Base-by-base conservation (phyloP, 441 rosid genomes). In the Populus hybrid region DNA sequence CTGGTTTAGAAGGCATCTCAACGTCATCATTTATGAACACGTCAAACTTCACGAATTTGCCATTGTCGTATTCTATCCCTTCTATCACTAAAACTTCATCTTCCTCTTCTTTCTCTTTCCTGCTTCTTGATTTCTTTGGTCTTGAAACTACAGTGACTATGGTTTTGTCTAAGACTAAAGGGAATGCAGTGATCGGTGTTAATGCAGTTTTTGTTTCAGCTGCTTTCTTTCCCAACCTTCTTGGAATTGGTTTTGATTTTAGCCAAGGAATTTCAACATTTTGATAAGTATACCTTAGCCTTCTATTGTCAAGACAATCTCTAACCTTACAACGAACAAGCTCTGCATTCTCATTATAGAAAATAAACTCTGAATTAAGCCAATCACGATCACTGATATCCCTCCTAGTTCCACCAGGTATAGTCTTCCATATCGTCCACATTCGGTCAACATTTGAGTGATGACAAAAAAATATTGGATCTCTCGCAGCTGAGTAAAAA, bases 401-500 rank as follows among this genome's bases (percentile, higher is more conserved):
- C 86, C 87, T 26, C 85, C 90, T 20, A 90, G 42, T 0, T 3
- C 20, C 56, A 2, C 56, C 56, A 14, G 56, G 56, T 45, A 45
- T 45, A 45, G 84, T 81, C 68, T 86, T 89, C 92, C 94, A 89
- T n/a, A 90, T 2, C 14, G 80, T 74, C 92, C 94, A 88, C 86
- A 84, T 80, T 4, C 91, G 86, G 64, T 90, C 94, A 0, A 89
- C 74, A 16, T 90, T 90, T 3, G 88, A 66, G 77, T 90, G 92
- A 76, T 89, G 92, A 53, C 85, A 75, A 20, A 66, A 89, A 76
- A 90, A 90, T 72, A 90, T 81, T 1, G 92, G 92, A 61, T 90
- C 94, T 69, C 92, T 86, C 0, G 75, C 92, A 0, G 94, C 94
- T 0, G 94, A 87, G 78, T 90, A 89, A 74, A 90, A 87, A 33